Percentiles rank a stretch among this genome's conserved stretches.
These are phyloP conservation scores for Pythium phragmitis DNA, from an alignment of 352 stramenopile species.

Conservation along the genomic window DNA sequence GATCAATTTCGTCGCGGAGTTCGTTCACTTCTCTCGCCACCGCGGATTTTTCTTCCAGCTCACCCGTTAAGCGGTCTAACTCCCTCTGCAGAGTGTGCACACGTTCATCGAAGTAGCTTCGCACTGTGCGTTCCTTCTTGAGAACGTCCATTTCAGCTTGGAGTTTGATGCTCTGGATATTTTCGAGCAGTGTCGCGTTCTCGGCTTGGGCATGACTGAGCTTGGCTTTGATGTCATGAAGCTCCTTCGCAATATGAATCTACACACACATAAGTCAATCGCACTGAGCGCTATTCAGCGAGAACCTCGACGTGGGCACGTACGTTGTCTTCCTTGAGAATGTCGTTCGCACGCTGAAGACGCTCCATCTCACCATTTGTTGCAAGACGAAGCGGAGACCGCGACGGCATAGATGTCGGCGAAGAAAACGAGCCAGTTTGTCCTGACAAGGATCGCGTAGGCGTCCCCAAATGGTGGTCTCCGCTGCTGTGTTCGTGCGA, in stretches of 20 bases:
- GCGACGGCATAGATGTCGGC: not conserved
- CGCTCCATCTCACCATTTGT: constrained; percentile 50
- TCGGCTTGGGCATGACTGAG: constrained; percentile 29
- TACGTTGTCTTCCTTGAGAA: constrained; percentile 69
- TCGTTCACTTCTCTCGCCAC: constrained; percentile 39
- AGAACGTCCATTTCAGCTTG: constrained; percentile 49
- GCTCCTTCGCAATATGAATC: constrained; percentile 40
- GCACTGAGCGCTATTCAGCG: not conserved
- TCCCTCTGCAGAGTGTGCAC: constrained; percentile 48
- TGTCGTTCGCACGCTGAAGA: constrained; percentile 45
- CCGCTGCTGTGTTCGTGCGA: constrained; percentile 1
- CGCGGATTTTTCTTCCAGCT: constrained; percentile 35
- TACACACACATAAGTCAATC: constrained; percentile 9
- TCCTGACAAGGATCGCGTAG: not conserved
- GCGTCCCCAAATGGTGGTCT: not conserved
- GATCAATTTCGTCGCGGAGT: constrained; percentile 66
- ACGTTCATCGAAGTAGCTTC: constrained; percentile 49
- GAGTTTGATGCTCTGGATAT: constrained; percentile 38
- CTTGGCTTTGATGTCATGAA: constrained; percentile 28
- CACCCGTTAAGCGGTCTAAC: constrained; percentile 30
- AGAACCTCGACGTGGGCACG: constrained; percentile 7
- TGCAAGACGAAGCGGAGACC: constrained; percentile 44
- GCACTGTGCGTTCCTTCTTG: constrained; percentile 55
- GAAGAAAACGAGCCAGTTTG: constrained; percentile 1
- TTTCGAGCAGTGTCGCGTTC: constrained; percentile 33